Evolutionary conservation across 805 yeast genomes (phyloP).

Genomic region (Maudiozyma serrabonitensis): DNA sequence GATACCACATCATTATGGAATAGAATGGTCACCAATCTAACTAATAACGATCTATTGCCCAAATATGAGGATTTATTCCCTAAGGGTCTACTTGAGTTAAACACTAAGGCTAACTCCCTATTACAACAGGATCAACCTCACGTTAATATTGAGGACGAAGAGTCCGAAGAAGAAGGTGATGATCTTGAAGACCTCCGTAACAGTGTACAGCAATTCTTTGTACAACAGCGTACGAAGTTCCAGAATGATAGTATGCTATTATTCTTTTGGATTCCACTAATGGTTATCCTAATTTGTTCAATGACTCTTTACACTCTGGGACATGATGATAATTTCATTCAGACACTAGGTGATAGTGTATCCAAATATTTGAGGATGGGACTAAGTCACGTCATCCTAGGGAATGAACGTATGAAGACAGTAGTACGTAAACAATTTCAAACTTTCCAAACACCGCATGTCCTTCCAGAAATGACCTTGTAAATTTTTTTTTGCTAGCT

Average conservation of each 20-base stretch:
- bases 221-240: constrained; percentile 33
- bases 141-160: background rate
- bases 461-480: constrained; percentile 1
- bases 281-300: constrained; percentile 43
- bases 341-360: constrained; percentile 12
- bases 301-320: constrained; percentile 33
- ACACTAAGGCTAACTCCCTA: background rate
- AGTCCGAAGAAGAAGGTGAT: constrained; percentile 9
- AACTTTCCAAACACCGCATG: constrained; percentile 11
- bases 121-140: background rate
- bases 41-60: constrained; percentile 39
- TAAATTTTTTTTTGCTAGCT: background rate
- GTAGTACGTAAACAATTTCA: constrained; percentile 28
- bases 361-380: constrained; percentile 33
- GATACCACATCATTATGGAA: constrained; percentile 23
- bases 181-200: constrained; percentile 16
- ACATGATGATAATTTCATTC: constrained; percentile 25
- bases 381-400: constrained; percentile 40
- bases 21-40: constrained; percentile 25
- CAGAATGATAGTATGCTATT: constrained; percentile 70
- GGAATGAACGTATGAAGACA: constrained; percentile 38
- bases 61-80: constrained; percentile 67
- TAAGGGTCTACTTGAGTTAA: constrained; percentile 1
- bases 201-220: constrained; percentile 30
- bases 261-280: constrained; percentile 82